Evolutionary conservation across 2,329 filamentous ascomycete species (phyloP).

Genomic region (Aspergillus hortae): DNA sequence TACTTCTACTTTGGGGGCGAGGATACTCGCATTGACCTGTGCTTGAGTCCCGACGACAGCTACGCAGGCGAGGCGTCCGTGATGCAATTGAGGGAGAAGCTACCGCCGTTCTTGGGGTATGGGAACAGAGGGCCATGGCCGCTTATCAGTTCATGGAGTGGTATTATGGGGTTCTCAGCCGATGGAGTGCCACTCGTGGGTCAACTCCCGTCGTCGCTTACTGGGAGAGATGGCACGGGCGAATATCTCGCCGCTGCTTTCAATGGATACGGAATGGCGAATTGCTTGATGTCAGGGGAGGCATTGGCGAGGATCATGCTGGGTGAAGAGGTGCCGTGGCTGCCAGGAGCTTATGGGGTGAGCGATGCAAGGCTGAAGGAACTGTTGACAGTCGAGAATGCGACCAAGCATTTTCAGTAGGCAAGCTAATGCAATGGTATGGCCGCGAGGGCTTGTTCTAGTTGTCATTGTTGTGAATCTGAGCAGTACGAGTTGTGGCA

Average conservation of each 20-base stretch:
- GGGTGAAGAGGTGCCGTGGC: conserved; percentile 7
- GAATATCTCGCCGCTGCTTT: conserved; percentile 60
- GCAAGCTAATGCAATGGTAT: background rate
- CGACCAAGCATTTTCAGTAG: conserved; percentile 1
- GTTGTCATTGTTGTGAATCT: too few relatives aligned
- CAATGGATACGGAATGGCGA: conserved; percentile 65
- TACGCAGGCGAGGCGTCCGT: conserved; percentile 15
- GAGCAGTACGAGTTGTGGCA: too few relatives aligned
- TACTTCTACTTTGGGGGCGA: conserved; percentile 28
- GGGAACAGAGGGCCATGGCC: conserved; percentile 10
- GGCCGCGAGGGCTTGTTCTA: background rate
- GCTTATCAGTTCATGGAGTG: conserved; percentile 27
- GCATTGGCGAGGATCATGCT: conserved; percentile 28
- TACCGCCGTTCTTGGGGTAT: conserved; percentile 20
- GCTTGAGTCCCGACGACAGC: conserved; percentile 21
- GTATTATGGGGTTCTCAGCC: conserved; percentile 50
- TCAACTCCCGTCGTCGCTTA: conserved; percentile 41
- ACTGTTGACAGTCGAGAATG: background rate
- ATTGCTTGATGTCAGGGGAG: conserved; percentile 40
- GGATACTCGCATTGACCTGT: conserved; percentile 16
- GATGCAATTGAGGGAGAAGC: conserved; percentile 12
- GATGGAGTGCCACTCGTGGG: conserved; percentile 54
- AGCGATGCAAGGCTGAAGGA: conserved; percentile 2
- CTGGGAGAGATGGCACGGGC: conserved; percentile 13
- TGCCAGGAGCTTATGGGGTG: conserved; percentile 6